Conservation (phyloP, 495 filamentous ascomycete genomes). For the Aspergillus steynii region DNA sequence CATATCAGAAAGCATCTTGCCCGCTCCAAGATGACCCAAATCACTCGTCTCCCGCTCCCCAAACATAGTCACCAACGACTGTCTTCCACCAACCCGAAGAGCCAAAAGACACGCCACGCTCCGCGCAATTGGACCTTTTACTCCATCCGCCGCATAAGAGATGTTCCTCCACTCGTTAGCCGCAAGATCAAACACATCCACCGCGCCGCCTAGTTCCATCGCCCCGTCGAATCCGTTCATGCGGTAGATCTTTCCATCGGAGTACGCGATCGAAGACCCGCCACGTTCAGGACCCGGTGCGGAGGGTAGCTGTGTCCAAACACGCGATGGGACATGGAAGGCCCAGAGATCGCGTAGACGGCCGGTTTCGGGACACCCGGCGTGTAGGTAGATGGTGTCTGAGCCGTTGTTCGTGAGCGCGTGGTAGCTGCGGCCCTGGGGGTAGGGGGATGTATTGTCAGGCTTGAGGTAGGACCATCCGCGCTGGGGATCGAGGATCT, state of each 20-base stretch:
- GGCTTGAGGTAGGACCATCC: constrained; percentile 8
- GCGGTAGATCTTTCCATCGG: constrained; percentile 60
- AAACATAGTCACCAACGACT: constrained; percentile 64
- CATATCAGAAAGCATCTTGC: constrained; percentile 68
- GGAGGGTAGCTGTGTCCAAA: constrained; percentile 64
- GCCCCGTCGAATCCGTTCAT: constrained; percentile 74
- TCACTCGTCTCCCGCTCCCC: constrained; percentile 65
- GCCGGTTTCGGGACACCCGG: constrained; percentile 61
- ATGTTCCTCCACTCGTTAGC: constrained; percentile 45
- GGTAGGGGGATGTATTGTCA: constrained; percentile 18
- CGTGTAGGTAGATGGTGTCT: constrained; percentile 65
- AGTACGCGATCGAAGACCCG: constrained; percentile 61
- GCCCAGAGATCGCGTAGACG: constrained; percentile 69
- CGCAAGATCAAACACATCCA: constrained; percentile 56
- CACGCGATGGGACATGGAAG: constrained; percentile 57
- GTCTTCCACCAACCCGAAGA: constrained; percentile 47
- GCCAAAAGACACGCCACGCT: constrained; percentile 47
- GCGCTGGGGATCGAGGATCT: constrained; percentile 40
- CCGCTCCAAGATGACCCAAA: constrained; percentile 63
- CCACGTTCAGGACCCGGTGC: constrained; percentile 63
- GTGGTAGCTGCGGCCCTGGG: constrained; percentile 51
- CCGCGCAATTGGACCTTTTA: constrained; percentile 29
- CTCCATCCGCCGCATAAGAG: constrained; percentile 48
- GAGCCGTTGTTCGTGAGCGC: constrained; percentile 47
- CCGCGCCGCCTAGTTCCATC: constrained; percentile 59